Base-by-base conservation (phyloP, 495 filamentous ascomycete genomes). In the Aspergillus heteromorphus region DNA sequence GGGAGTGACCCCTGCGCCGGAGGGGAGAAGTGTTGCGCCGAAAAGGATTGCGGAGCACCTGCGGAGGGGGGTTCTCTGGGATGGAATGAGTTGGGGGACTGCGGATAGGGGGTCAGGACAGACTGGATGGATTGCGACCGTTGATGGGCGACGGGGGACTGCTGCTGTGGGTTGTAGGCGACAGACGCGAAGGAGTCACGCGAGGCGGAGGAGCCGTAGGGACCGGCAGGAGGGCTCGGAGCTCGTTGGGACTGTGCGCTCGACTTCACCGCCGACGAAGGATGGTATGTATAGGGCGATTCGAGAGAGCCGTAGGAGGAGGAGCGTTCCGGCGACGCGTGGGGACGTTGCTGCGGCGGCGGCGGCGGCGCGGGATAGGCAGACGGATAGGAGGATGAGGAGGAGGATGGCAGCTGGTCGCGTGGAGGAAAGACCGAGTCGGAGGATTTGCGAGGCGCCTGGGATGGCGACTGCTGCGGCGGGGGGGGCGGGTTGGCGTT, bases 61-160 rank as follows among this genome's bases (percentile, higher is more conserved):
- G 68, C 67, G 38, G 73, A 68, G 29, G 77, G 70, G 61, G 70
- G 76, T 51, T 78, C 73, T 61, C 67, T 71, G 25, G 65, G 62
- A 54, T 63, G 63, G 40, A 62, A 69, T 62, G 69, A 64, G 55
- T 69, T 64, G 54, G 57, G 57, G 67, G 70, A 56, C 56, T 66
- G 49, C 52, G 65, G 62, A 51, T 66, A 64, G 51, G 73, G 75
- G 48, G 71, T 68, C 49, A 73, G 62, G 43, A 74, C 68, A 17
- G 71, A 75, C 53, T 81, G 78, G 40, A 75, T 69, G 25, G 78
- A 79, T 43, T 75, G 74, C 31, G 75, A 73, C 29, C 73, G 73
- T 54, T 72, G 73, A 29, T 73, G 71, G 23, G 74, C 67, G 45
- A 71, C 70, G 43, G 73, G 73, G 3, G 72, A 70, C 42, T 63